Evolutionary conservation across 352 stramenopile species (phyloP).

Genomic region (Phytophthora boehmeriae): DNA sequence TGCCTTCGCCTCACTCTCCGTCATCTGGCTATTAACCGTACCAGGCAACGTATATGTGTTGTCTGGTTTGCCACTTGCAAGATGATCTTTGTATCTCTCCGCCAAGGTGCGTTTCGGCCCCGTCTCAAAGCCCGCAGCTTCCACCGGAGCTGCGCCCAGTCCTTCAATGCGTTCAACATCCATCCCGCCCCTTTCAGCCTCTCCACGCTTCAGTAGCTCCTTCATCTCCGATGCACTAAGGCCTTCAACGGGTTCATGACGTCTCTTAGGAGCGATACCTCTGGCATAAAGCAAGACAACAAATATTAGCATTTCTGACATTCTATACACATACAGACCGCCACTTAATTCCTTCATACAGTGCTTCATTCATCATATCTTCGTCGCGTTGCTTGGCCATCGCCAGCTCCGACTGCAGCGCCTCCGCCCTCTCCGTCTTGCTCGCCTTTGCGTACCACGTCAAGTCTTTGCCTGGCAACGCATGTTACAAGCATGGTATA

Average conservation of each 20-base stretch:
- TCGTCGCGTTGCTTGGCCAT: slow-evolving; percentile 85
- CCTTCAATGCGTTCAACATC: slow-evolving; percentile 87
- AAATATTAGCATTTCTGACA: slow-evolving; percentile 8
- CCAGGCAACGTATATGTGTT: slow-evolving; percentile 71
- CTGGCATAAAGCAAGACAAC: slow-evolving; percentile 27
- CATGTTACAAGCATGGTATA: not conserved
- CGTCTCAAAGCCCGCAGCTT: slow-evolving; percentile 45
- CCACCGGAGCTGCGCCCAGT: slow-evolving; percentile 73
- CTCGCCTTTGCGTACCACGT: slow-evolving; percentile 89
- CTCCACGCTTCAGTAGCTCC: slow-evolving; percentile 81
- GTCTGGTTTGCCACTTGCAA: slow-evolving; percentile 57
- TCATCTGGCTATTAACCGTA: slow-evolving; percentile 30
- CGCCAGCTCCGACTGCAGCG: slow-evolving; percentile 66
- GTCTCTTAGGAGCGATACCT: slow-evolving; percentile 66
- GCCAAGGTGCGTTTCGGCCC: slow-evolving; percentile 71
- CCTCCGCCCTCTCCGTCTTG: slow-evolving; percentile 54
- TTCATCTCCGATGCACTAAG: slow-evolving; percentile 87
- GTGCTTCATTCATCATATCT: slow-evolving; percentile 89
- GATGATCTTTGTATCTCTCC: slow-evolving; percentile 69
- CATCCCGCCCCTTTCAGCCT: slow-evolving; percentile 69
- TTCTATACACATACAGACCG: not conserved
- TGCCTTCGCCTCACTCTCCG: slow-evolving; percentile 53
- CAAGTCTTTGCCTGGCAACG: slow-evolving; percentile 75
- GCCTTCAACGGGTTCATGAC: slow-evolving; percentile 44
- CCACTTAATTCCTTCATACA: slow-evolving; percentile 51